Conservation (phyloP, 306 rosid species). For the Quercus engelmannii region DNA sequence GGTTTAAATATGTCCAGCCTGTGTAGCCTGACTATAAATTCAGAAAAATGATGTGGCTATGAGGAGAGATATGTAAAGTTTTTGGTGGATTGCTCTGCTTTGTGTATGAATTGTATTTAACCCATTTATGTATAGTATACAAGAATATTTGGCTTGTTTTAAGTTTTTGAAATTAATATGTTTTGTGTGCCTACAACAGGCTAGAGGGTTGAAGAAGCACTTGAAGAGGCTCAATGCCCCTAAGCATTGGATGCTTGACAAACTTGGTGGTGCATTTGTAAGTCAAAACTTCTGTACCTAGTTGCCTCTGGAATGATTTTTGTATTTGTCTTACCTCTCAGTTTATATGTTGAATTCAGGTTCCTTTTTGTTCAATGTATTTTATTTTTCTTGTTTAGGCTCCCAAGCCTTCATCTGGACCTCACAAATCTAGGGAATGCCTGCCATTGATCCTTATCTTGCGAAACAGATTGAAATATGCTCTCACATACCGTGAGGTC, state of each 20-base stretch:
- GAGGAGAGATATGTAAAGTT: neutral
- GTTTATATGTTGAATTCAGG: neutral
- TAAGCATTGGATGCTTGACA: slow-evolving; percentile 49
- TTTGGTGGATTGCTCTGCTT: neutral
- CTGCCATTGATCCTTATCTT: slow-evolving; percentile 66
- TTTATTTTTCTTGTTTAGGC: slow-evolving; percentile 33
- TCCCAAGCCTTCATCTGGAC: slow-evolving; percentile 92
- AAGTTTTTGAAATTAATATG: neutral
- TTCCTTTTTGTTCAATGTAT: neutral
- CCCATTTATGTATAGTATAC: neutral
- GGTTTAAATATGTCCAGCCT: too few species aligned
- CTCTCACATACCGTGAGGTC: slow-evolving; percentile 74
- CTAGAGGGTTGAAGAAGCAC: slow-evolving; percentile 46
- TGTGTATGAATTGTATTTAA: neutral
- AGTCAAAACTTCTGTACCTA: slow-evolving; percentile 1
- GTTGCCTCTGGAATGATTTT: neutral
- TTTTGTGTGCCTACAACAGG: slow-evolving; percentile 20
- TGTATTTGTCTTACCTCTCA: neutral
- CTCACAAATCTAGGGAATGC: slow-evolving; percentile 88
- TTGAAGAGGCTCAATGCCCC: slow-evolving; percentile 54
- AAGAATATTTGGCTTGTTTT: neutral
- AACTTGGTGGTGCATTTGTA: slow-evolving; percentile 52
- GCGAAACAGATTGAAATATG: slow-evolving; percentile 72
- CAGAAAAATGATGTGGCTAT: neutral
- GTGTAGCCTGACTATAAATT: neutral